A percentile compares a stretch with the other conserved stretches of the same genome.
phyloP scores from a whole-genome alignment of 2,329 filamentous ascomycete genomes.

The Rhynchosporium graminicola region DNA sequence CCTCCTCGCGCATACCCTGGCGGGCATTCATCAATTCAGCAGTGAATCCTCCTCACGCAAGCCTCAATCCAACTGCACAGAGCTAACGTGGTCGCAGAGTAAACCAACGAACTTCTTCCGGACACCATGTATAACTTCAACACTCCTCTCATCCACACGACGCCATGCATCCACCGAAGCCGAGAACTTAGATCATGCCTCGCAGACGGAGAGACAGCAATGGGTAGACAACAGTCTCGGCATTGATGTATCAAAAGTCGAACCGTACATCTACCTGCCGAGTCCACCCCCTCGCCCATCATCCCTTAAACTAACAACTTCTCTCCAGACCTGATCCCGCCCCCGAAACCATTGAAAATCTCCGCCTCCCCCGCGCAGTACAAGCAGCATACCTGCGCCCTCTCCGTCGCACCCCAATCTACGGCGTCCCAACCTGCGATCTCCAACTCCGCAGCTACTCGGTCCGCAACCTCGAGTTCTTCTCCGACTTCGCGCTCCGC shows the following conservation, averaged over 20 bases:
- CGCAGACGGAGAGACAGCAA: conserved; percentile 10
- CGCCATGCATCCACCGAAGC: conserved; percentile 7
- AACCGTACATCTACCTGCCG: background rate
- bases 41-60: conserved; percentile 20
- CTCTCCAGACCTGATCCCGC: conserved; percentile 8
- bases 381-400: conserved; percentile 86
- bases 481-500: conserved; percentile 89
- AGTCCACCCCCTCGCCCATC: background rate
- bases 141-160: background rate
- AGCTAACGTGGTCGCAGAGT: conserved; percentile 12
- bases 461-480: conserved; percentile 88
- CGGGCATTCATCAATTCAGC: conserved; percentile 27
- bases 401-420: conserved; percentile 70
- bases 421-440: conserved; percentile 83
- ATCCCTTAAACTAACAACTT: background rate
- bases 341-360: background rate
- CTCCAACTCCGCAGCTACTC: conserved; percentile 92
- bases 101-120: conserved; percentile 8
- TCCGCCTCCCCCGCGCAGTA: conserved; percentile 70
- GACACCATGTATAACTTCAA: conserved; percentile 4
- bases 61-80: background rate
- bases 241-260: background rate
- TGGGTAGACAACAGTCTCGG: conserved; percentile 13
- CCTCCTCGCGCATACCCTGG: conserved; percentile 34
- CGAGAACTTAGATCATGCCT: background rate